Conservation (phyloP, 805 yeast species). For the Yamadazyma philogaea region DNA sequence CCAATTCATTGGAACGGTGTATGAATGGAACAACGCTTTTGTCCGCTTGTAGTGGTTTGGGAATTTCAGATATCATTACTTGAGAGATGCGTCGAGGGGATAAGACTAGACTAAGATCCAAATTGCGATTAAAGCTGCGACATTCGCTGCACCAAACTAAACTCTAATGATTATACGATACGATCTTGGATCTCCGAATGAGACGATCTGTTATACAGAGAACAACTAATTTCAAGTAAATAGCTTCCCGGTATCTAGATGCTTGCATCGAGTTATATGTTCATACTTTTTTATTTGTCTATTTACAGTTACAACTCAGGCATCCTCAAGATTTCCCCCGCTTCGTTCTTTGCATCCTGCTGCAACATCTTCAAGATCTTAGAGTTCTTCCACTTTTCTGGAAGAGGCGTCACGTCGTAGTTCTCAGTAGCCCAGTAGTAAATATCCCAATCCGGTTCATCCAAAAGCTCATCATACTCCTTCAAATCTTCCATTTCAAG, state of each 20-base stretch:
- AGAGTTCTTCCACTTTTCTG: conserved; percentile 78
- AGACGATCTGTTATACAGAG: no score
- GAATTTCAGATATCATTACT: conserved; percentile 17
- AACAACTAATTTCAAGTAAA: no score
- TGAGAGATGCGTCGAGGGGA: no score
- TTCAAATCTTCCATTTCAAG: conserved; percentile 66
- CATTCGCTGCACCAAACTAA: no score
- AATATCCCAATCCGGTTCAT: conserved; percentile 98
- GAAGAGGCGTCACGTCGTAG: conserved; percentile 77
- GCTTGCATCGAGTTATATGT: neutral
- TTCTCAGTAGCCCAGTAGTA: conserved; percentile 96
- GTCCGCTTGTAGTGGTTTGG: conserved; percentile 23
- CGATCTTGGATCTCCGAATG: no score
- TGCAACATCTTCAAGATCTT: conserved; percentile 63
- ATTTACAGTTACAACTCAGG: conserved; percentile 43
- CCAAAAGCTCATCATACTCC: conserved; percentile 82
- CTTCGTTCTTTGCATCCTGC: conserved; percentile 68
- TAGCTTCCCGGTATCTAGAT: neutral
- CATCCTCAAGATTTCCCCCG: conserved; percentile 78
- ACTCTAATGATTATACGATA: no score
- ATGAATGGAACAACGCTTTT: conserved; percentile 46
- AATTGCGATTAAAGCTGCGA: neutral
- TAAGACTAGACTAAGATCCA: neutral
- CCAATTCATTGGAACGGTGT: conserved; percentile 57
- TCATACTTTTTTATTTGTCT: neutral